Evolutionary conservation across 805 yeast genomes (phyloP), one percentile per base, ranked within the genome.

Genomic region (Candida qinlingensis): DNA sequence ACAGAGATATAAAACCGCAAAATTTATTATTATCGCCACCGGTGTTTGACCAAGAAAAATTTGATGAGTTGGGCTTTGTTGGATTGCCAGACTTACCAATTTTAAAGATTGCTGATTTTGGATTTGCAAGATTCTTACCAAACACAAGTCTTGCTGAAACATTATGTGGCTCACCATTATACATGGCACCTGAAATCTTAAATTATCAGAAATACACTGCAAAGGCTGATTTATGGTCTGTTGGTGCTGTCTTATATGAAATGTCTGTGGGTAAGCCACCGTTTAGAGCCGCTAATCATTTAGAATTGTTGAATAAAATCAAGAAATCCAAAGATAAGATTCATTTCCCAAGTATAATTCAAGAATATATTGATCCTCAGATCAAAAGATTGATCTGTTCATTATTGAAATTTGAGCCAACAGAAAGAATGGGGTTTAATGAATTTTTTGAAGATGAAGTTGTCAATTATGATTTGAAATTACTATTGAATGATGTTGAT

Each of bases 261-360:
- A 91, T 94, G 97, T 78, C 87, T 10, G 90, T 87, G 31, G 98
- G 98, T n/a, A 85, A 79, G 65, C 97, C 99, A 1, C 99, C 99
- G 0, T 94, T 91, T 65, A 81, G 86, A 55, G 98, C 99, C 4
- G 81, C 86, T 4, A 94, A 94, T 63, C 98, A 92, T 64, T 82
- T 94, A 53, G 97, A 92, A 63, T 75, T 94, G 47, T 76, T 87
- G 60, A 83, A 87, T 65, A 87, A 84, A 61, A 94, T 94, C 56
- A 96, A 91, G 63, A 81, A 79, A 58, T 77, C 88, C 1, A 83
- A 85, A 53, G 96, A 91, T 67, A 73, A 72, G 45, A 89, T 94
- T 39, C 70, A 76, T 30, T 91, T 92, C 63, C 96, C 97, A 4
- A 71, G 78, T 39, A 79, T 85, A 4, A 77, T 55, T 8, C 46